phyloP scores from a whole-genome alignment of 2,329 filamentous ascomycete species.

The Ophiostoma perfectum region DNA sequence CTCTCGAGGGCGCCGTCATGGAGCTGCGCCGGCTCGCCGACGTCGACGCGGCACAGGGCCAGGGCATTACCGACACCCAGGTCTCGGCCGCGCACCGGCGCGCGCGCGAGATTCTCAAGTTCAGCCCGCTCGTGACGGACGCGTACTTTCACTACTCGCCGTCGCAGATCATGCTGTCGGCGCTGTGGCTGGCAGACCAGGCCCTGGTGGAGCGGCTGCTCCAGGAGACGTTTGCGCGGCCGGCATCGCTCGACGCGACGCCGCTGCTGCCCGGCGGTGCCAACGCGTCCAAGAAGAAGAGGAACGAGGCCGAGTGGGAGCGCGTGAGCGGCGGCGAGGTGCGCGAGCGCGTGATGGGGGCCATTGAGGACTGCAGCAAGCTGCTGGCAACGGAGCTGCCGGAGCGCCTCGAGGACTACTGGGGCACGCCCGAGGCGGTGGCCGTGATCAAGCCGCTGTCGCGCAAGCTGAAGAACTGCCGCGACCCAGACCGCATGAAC shows the following conservation, averaged over 20 bases:
- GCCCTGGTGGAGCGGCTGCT: constrained; percentile 51
- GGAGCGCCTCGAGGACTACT: constrained; percentile 50
- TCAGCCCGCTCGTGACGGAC: constrained; percentile 79
- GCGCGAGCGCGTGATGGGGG: constrained; percentile 46
- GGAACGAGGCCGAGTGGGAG: constrained; percentile 26
- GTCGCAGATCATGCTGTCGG: constrained; percentile 84
- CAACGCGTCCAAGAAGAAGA: constrained; percentile 26
- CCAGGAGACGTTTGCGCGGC: constrained; percentile 35
- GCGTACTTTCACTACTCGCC: constrained; percentile 97
- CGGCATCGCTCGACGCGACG: constrained; percentile 27
- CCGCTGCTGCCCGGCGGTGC: constrained; percentile 20
- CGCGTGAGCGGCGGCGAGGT: constrained; percentile 30
- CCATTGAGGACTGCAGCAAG: constrained; percentile 47
- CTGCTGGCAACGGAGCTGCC: constrained; percentile 55
- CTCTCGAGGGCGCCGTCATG: constrained; percentile 78
- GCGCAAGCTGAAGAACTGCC: constrained; percentile 66
- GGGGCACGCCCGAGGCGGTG: constrained; percentile 45
- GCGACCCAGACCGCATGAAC: constrained; percentile 69
- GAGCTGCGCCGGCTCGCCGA: constrained; percentile 66
- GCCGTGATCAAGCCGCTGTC: constrained; percentile 54
- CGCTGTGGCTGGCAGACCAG: constrained; percentile 68
- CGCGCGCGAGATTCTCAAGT: constrained; percentile 69
- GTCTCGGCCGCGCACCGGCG: constrained; percentile 57
- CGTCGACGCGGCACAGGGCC: constrained; percentile 43
- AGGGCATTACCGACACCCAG: constrained; percentile 14